Conservation (phyloP, 2,329 filamentous ascomycete species). For the Pseudocercospora cruenta region DNA sequence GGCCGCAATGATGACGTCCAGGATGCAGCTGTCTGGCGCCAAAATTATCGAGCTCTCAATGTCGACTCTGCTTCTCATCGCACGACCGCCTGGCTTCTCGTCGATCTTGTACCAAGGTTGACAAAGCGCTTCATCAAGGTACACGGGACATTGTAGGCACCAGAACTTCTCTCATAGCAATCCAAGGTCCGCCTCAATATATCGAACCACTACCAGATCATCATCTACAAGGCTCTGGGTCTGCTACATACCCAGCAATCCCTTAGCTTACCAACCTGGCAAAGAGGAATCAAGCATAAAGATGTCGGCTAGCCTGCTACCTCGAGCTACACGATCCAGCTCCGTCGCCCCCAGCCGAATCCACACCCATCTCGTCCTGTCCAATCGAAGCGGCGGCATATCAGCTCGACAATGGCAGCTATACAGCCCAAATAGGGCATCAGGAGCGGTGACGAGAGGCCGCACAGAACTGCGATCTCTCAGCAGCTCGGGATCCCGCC, state of each 20-base stretch:
- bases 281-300: too few relatives aligned
- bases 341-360: background rate
- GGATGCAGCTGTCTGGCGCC: background rate
- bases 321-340: background rate
- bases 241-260: background rate
- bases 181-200: background rate
- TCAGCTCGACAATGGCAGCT: background rate
- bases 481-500: constrained; percentile 9
- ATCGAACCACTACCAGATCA: background rate
- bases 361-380: background rate
- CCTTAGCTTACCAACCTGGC: background rate
- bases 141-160: too few relatives aligned
- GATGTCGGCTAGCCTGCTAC: background rate
- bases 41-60: background rate
- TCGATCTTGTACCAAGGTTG: background rate
- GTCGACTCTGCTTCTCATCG: background rate
- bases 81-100: too few relatives aligned
- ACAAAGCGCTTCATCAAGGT: background rate
- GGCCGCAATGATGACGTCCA: constrained; percentile 2
- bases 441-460: background rate
- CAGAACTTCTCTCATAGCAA: background rate
- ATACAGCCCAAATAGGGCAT: background rate
- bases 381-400: background rate
- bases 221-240: background rate
- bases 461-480: constrained; percentile 1